Base-by-base conservation (phyloP, 495 filamentous ascomycete genomes). In the Penicillium salamii region DNA sequence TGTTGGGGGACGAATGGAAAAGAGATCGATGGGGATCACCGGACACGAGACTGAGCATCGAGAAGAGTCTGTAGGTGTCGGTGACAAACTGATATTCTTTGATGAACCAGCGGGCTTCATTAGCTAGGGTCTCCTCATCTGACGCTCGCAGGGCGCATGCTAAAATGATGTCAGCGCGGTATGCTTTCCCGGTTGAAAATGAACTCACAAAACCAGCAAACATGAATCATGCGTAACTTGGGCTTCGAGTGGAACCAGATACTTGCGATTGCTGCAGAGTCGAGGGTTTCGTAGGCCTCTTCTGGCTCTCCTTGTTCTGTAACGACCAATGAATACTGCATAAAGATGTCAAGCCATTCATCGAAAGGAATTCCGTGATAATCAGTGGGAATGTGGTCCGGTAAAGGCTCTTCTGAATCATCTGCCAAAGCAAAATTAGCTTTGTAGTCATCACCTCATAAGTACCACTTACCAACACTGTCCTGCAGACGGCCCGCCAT, bases 341-440 rank as follows among this genome's bases (percentile, higher is more conserved):
- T 78, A 62, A 97, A 95, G n/a, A 95, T 78, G 47, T 95, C 86
- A 3, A 96, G 79, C 93, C 93, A 98, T 21, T 80, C 74, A 40
- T 82, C 74, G 57, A 96, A 95, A 0, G 80, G 58, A 35, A 97
- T 88, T 5, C 85, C 88, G 48, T 88, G 82, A 62, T 93, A 95
- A 12, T 82, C 78, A 35, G 72, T 73, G 28, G 81, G 86, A 38
- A 81, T 75, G 17, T 57, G 61, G 14, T 54, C 64, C 26, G 62
- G 59, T 3, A 65, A 37, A 23, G 57, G 54, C 29, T 67, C 65
- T 14, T 72, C 68, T 9, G 54, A 1, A 13, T 52, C 42, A 13
- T 43, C 58, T 6, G 55, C 63, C 62, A 42, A 9, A 31, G 36
- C 17, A 2, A 7, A 13, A 39, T 67, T 49, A 68, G 54, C 18